Percentiles rank a stretch among this genome's conserved stretches.
phyloP scores from a whole-genome alignment of 2,329 filamentous ascomycete species.

The Diaporthe destruens region DNA sequence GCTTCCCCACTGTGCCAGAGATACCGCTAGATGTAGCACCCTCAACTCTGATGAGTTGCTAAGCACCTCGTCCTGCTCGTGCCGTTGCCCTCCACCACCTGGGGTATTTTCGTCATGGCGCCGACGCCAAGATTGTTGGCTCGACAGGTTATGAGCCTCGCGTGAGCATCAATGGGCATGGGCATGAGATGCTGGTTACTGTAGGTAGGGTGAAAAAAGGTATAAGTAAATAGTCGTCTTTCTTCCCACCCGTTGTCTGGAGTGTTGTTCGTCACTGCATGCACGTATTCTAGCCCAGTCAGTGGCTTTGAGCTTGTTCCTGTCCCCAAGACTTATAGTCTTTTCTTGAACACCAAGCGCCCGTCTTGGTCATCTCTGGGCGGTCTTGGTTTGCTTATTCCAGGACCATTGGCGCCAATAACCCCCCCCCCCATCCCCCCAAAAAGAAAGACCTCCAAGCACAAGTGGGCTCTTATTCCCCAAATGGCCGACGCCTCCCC shows the following conservation, averaged over 20 bases:
- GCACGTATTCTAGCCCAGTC: neutral
- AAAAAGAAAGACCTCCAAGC: no score
- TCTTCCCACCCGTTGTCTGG: neutral
- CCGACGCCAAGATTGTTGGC: slow-evolving; percentile 26
- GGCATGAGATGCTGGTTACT: neutral
- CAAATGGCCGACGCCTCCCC: slow-evolving; percentile 21
- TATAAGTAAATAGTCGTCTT: slow-evolving; percentile 27
- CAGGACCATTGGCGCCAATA: neutral
- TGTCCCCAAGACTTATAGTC: neutral
- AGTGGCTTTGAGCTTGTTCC: slow-evolving; percentile 18
- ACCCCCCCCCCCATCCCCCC: no score
- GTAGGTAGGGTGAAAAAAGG: neutral
- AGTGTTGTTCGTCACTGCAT: slow-evolving; percentile 1
- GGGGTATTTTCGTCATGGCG: slow-evolving; percentile 7
- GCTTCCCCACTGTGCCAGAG: slow-evolving; percentile 12
- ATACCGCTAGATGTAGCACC: neutral
- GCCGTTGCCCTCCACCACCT: neutral
- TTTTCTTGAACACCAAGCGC: slow-evolving; percentile 10
- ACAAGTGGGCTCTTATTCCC: neutral
- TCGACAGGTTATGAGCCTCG: neutral
- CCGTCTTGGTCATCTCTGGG: slow-evolving; percentile 32
- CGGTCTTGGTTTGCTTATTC: slow-evolving; percentile 15
- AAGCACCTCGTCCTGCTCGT: neutral
- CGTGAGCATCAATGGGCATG: neutral
- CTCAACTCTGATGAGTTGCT: neutral